Evolutionary conservation across 768 basidiomycete genomes (phyloP), one percentile per base, ranked within the genome.

Genomic region (Tricholoma saponaceum): DNA sequence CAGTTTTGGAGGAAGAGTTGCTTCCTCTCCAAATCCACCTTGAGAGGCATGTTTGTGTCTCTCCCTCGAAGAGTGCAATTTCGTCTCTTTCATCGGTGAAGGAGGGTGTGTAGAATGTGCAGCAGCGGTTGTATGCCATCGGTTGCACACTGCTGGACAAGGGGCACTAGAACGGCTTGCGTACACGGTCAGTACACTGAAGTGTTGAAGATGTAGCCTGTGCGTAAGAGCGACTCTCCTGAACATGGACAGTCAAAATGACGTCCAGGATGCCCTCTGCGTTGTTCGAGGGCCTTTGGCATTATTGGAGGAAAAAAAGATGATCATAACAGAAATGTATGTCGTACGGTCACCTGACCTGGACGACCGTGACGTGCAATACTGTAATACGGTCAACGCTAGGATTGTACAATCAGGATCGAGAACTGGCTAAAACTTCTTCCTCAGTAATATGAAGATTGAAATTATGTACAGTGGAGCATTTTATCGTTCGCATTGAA

Each of bases 191-290:
- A 66, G 61, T 65, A 67, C 20, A 65, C 67, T 58, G 62, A 70
- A 71, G 60, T 74, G 76, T 63, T 79, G 75, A 70, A 82, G 70
- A 73, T 77, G 77, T 72, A 73, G 79, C 74, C 80, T 82, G 75
- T 73, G 76, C 71, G 77, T 72, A 73, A 79, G 74, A 67, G 77
- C 71, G 67, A 74, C 79, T 74, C 81, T 82, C 83, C 80, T 83
- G 74, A 84, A 86, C 87, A 89, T 89, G 83, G 83, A 84, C 84
- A 83, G 80, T 76, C 78, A 77, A 78, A 62, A 35, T 60, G 66
- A 60, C 52, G 64, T 69, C 66, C 70, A 70, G 62, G 52, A 61
- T 62, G 20, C 8, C 41, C 41, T 41, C 18, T 20, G 8, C 41
- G 5, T 20, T 20, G 20, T 41, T 41, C 39, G 39, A 41, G n/a